These are phyloP conservation scores for Oryza meyeriana DNA, from an alignment of 176 grass and related monocot species.

Conservation along the genomic window DNA sequence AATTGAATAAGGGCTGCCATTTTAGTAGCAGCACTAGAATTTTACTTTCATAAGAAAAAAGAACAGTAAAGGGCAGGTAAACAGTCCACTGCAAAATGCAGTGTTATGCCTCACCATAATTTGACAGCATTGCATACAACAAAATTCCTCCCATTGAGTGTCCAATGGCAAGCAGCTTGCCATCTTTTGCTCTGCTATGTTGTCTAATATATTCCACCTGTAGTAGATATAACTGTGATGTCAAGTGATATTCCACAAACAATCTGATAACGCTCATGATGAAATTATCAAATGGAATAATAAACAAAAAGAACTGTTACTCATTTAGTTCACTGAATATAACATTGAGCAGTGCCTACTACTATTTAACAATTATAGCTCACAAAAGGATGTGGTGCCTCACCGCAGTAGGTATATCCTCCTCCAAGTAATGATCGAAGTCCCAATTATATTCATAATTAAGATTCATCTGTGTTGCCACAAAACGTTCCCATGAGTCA, in stretches of 20 bases:
- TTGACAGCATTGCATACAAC: slow-evolving; percentile 75
- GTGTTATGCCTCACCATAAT: slow-evolving; percentile 46
- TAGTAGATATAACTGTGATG: background rate
- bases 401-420: slow-evolving; percentile 82
- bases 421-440: slow-evolving; percentile 85
- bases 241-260: background rate
- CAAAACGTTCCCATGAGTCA: slow-evolving; percentile 57
- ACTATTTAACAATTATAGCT: background rate
- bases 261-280: background rate
- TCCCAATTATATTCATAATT: slow-evolving; percentile 75
- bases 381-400: background rate
- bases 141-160: slow-evolving; percentile 83
- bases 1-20: background rate
- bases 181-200: slow-evolving; percentile 56
- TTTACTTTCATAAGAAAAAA: background rate
- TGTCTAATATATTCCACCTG: slow-evolving; percentile 77
- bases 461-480: slow-evolving; percentile 53
- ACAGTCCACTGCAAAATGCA: background rate
- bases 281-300: background rate
- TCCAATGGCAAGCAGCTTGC: slow-evolving; percentile 82
- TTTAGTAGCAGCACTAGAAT: background rate
- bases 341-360: background rate
- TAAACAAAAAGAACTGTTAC: background rate
- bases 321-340: background rate
- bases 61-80: background rate